Percentiles rank a stretch among this genome's conserved stretches.
phyloP scores from a whole-genome alignment of 352 stramenopile genomes.

The Pythium volutum region DNA sequence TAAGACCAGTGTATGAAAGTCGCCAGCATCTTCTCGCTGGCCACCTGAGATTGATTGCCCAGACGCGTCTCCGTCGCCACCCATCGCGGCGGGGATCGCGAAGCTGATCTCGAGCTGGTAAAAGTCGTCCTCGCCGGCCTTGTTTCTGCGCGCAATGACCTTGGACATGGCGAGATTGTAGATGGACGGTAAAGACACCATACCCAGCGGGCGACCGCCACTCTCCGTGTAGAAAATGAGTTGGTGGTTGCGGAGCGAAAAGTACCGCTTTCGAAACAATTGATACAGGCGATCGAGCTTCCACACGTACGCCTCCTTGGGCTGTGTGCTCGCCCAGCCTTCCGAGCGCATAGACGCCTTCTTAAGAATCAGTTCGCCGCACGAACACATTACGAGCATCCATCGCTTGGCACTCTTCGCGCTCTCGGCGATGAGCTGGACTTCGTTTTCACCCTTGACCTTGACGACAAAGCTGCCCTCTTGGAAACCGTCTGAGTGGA shows the following conservation, averaged over 20 bases:
- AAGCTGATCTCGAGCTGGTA: conserved; percentile 86
- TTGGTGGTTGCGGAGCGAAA: conserved; percentile 81
- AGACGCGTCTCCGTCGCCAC: conserved; percentile 28
- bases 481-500: conserved; percentile 73
- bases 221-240: conserved; percentile 75
- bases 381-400: conserved; percentile 90
- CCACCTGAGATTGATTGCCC: not conserved
- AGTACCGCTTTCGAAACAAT: conserved; percentile 78
- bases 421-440: conserved; percentile 69
- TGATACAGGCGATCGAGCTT: conserved; percentile 86
- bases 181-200: conserved; percentile 78
- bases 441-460: conserved; percentile 64
- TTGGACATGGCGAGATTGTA: conserved; percentile 81
- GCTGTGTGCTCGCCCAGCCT: conserved; percentile 71
- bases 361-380: conserved; percentile 69
- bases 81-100: conserved; percentile 55
- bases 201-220: conserved; percentile 63
- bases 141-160: conserved; percentile 48
- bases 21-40: conserved; percentile 60
- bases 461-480: conserved; percentile 75
- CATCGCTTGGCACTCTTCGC: conserved; percentile 70
- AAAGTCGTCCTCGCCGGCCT: conserved; percentile 46
- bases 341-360: conserved; percentile 53
- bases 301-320: conserved; percentile 86
- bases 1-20: conserved; percentile 76